These are phyloP conservation scores for Shiraia sp. DNA, from an alignment of 2,329 filamentous ascomycete genomes.

Conservation along the genomic window DNA sequence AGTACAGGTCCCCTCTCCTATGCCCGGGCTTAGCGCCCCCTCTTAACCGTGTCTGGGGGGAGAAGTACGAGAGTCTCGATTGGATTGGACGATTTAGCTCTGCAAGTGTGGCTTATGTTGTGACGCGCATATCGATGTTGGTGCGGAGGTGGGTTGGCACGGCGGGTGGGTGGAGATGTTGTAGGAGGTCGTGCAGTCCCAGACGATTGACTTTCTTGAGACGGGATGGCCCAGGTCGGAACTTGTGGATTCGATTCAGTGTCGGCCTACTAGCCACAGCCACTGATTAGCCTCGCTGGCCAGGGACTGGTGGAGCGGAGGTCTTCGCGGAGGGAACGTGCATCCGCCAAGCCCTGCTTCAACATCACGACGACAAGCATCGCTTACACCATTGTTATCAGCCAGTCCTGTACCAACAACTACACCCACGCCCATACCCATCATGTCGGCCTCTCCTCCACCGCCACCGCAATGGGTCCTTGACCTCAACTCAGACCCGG, in stretches of 20 bases:
- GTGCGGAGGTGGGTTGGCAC: neutral
- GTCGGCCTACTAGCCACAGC: neutral
- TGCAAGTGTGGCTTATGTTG: conserved; percentile 10
- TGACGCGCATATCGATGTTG: conserved; percentile 23
- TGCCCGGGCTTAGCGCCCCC: conserved; percentile 32
- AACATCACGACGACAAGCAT: conserved; percentile 5
- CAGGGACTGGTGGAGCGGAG: conserved; percentile 11
- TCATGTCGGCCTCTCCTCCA: conserved; percentile 33
- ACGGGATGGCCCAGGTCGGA: conserved; percentile 4
- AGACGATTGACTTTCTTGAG: no score
- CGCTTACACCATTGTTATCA: conserved; percentile 10
- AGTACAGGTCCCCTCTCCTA: conserved; percentile 27
- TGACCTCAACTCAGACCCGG: conserved; percentile 73
- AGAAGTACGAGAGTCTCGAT: conserved; percentile 2
- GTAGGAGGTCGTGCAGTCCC: neutral
- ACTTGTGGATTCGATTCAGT: conserved; percentile 18
- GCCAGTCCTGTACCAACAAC: neutral
- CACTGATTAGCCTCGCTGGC: neutral
- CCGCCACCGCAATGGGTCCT: conserved; percentile 78
- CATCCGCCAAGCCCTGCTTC: conserved; percentile 21
- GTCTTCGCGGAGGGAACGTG: conserved; percentile 30
- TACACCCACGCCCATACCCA: neutral
- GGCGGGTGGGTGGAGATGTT: conserved; percentile 1
- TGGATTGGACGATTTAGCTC: conserved; percentile 13
- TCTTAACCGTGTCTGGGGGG: conserved; percentile 17